Percentiles rank a stretch among this genome's conserved stretches.
These are phyloP conservation scores for Lagenaria siceraria DNA, from an alignment of 306 rosid species.

Conservation along the genomic window DNA sequence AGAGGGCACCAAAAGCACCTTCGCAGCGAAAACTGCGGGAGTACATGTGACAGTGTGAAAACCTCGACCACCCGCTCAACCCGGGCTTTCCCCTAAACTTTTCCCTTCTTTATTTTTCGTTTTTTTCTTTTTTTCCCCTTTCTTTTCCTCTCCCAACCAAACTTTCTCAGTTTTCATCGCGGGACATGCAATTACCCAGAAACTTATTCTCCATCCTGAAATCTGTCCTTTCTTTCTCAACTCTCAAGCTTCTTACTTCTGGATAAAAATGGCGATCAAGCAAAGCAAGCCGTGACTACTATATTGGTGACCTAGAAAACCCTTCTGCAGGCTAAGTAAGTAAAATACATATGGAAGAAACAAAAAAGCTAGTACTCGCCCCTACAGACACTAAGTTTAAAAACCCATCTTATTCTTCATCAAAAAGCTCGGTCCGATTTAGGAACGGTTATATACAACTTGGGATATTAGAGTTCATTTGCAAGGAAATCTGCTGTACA, in stretches of 20 bases:
- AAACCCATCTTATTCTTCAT: not conserved
- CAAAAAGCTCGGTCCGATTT: not conserved
- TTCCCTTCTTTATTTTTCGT: not conserved
- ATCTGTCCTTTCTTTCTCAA: not conserved
- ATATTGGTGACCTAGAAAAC: not conserved
- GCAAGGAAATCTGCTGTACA: not conserved
- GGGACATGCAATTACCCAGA: slow-evolving; percentile 4
- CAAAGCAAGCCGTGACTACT: not conserved
- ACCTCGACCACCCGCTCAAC: slow-evolving; percentile 46
- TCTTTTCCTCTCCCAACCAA: not conserved
- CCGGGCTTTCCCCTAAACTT: slow-evolving; percentile 27
- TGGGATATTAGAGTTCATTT: not conserved
- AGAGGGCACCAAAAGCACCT: slow-evolving; percentile 34
- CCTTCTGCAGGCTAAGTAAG: not conserved
- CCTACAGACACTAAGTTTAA: not conserved
- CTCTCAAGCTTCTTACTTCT: not conserved
- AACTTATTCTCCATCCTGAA: not conserved
- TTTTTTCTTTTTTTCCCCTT: not conserved
- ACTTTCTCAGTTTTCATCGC: not conserved
- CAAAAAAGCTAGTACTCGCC: not conserved
- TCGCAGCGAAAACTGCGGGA: slow-evolving; percentile 63
- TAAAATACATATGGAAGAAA: not conserved
- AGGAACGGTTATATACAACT: not conserved
- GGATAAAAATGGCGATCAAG: not conserved
- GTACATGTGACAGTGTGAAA: slow-evolving; percentile 49